A percentile compares a stretch with the other conserved stretches of the same genome.
Evolutionary conservation across 805 yeast species (phyloP).

Genomic region (Ogataea corticis): DNA sequence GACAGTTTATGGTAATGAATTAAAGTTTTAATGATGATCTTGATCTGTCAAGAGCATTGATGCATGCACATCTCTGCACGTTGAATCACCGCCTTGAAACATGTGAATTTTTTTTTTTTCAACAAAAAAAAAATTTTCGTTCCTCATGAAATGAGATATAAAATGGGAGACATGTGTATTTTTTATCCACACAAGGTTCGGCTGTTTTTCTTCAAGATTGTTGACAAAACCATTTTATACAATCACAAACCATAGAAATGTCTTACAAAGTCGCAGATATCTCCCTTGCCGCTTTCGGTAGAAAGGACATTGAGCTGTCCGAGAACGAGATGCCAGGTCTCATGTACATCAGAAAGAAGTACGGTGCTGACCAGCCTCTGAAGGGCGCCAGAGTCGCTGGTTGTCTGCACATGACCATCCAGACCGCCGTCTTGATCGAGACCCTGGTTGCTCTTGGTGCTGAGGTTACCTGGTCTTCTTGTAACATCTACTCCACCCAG

Average conservation of each 20-base stretch:
- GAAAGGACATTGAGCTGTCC: constrained; percentile 98
- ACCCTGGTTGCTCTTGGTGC: constrained; percentile 97
- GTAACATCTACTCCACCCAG: constrained; percentile 99
- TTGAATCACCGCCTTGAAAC: neutral
- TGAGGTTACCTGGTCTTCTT: constrained; percentile 98
- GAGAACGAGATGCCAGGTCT: constrained; percentile 99
- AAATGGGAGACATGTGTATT: constrained; percentile 11
- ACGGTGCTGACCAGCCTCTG: constrained; percentile 90
- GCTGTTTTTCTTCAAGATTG: neutral
- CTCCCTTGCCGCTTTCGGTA: constrained; percentile 98
- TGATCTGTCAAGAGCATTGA: no score
- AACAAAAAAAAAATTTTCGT: constrained; percentile 13
- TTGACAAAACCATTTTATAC: neutral
- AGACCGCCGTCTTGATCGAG: constrained; percentile 98
- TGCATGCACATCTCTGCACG: neutral
- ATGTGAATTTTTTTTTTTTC: constrained; percentile 10
- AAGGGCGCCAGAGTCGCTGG: constrained; percentile 99
- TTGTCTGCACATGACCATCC: constrained; percentile 99
- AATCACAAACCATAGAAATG: constrained; percentile 36
- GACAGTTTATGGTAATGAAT: no score
- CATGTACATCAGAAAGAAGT: constrained; percentile 93
- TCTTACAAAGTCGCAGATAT: constrained; percentile 93
- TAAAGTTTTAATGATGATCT: no score
- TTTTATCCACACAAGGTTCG: neutral
- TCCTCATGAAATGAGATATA: constrained; percentile 4